Evolutionary conservation across 2,329 filamentous ascomycete species (phyloP).

Genomic region (Byssothecium circinans): DNA sequence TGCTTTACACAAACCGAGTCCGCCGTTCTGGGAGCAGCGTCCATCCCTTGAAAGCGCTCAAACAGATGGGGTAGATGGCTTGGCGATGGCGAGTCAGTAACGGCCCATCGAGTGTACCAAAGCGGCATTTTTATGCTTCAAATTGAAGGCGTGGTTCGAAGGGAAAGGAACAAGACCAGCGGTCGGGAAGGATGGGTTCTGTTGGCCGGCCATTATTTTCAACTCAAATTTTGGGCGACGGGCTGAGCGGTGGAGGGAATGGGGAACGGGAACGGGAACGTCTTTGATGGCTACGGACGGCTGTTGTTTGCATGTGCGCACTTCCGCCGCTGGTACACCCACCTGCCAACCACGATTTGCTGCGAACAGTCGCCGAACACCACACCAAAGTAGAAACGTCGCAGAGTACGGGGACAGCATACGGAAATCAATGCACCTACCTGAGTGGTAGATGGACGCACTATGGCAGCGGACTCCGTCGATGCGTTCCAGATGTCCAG

Average conservation of each 20-base stretch:
- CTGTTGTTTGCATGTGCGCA: background rate
- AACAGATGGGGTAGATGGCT: background rate
- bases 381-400: no score
- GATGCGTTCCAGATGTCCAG: no score
- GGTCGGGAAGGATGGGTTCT: no score
- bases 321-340: no score
- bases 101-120: background rate
- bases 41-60: background rate
- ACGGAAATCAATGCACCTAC: no score
- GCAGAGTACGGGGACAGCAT: no score
- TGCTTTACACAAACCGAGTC: background rate
- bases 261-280: no score
- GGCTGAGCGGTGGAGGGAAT: background rate
- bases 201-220: background rate
- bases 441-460: no score
- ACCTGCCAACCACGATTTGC: no score
- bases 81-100: background rate
- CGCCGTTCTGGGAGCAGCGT: background rate
- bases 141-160: background rate
- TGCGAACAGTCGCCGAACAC: no score
- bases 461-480: no score
- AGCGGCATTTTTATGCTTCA: background rate
- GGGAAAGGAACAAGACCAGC: background rate
- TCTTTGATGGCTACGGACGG: background rate
- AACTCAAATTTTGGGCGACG: background rate